Percentiles rank a stretch among this genome's conserved stretches.
Conservation (phyloP, 257 asterid species). For the Solanum bulbocastanum region DNA sequence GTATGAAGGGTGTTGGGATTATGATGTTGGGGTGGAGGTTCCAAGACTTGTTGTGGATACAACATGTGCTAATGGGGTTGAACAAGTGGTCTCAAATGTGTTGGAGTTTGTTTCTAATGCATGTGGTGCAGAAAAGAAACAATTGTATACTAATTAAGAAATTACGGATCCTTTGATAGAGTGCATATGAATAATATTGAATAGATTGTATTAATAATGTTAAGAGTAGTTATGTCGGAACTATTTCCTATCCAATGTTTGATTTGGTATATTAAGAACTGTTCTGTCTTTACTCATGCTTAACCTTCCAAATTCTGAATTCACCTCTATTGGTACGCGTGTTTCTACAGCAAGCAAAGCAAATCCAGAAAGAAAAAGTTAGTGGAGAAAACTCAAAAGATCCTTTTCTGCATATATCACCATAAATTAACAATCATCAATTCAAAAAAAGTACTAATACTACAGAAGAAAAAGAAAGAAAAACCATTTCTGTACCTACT, state of each 20-base stretch:
- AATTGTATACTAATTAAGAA: neutral
- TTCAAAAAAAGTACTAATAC: neutral
- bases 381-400: neutral
- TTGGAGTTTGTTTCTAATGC: constrained; percentile 21
- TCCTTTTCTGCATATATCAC: neutral
- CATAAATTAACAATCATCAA: neutral
- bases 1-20: constrained; percentile 69
- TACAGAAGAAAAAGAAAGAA: neutral
- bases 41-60: constrained; percentile 56
- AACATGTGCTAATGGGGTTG: constrained; percentile 20
- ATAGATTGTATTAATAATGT: no score
- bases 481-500: neutral
- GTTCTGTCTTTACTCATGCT: neutral
- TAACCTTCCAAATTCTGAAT: no score
- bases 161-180: no score
- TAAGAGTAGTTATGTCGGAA: no score
- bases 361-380: neutral
- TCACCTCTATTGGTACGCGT: no score
- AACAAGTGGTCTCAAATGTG: constrained; percentile 25
- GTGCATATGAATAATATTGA: no score
- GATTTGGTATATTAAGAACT: neutral
- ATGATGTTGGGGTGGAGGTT: constrained; percentile 50
- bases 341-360: no score
- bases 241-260: neutral
- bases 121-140: neutral